phyloP scores from a whole-genome alignment of 2,329 filamentous ascomycete species.

The Arthrobotrys sphaeroides region DNA sequence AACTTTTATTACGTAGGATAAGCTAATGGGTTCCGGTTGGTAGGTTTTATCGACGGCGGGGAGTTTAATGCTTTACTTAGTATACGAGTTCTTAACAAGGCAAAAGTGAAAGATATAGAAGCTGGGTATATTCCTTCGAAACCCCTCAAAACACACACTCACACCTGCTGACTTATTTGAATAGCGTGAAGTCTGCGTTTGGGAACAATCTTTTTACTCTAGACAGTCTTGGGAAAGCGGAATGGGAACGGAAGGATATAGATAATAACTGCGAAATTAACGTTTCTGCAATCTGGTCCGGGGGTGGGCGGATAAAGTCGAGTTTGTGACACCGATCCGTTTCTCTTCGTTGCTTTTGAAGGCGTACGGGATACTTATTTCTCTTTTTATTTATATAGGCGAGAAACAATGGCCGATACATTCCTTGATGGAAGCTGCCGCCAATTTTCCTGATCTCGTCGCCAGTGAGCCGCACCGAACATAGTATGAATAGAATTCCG shows the following conservation, averaged over 20 bases:
- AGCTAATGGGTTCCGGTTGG: not conserved
- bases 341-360: too few species aligned
- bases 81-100: constrained; percentile 56
- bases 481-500: constrained; percentile 35
- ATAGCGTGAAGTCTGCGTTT: constrained; percentile 53
- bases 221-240: constrained; percentile 43
- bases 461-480: constrained; percentile 56
- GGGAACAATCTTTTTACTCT: constrained; percentile 50
- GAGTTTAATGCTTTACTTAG: constrained; percentile 58
- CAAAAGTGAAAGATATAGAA: constrained; percentile 55
- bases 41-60: constrained; percentile 58
- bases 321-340: constrained; percentile 7
- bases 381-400: constrained; percentile 9
- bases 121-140: constrained; percentile 17
- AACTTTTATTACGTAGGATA: not conserved
- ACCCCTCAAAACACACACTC: not conserved
- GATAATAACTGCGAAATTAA: constrained; percentile 56
- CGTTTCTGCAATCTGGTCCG: constrained; percentile 57
- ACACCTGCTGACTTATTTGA: not conserved
- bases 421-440: constrained; percentile 55
- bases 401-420: constrained; percentile 58
- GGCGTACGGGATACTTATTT: too few species aligned
- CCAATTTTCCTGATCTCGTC: constrained; percentile 57
- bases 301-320: constrained; percentile 57
- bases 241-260: constrained; percentile 52